Conservation (phyloP, 148 eudicot genomes). For the Cornus controversa region DNA sequence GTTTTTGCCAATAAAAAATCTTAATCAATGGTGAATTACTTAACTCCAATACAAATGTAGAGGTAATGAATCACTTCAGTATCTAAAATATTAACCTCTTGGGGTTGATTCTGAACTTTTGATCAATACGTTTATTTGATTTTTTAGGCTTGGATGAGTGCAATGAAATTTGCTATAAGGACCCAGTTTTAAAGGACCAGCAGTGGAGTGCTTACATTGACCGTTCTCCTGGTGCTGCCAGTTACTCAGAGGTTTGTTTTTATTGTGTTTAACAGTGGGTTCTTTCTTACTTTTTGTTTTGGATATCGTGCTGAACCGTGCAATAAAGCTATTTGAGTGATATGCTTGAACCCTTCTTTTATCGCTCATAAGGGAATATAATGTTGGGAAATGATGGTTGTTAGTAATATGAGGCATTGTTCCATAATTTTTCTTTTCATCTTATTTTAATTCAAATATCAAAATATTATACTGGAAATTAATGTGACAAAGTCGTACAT, state of each 20-base stretch:
- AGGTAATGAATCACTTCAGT: neutral
- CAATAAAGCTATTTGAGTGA: neutral
- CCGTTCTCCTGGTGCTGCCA: conserved; percentile 90
- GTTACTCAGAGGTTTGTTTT: conserved; percentile 73
- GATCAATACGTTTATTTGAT: neutral
- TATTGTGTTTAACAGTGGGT: neutral
- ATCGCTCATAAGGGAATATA: neutral
- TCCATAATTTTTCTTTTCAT: neutral
- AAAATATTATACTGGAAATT: too few relatives aligned
- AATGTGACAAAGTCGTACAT: too few relatives aligned
- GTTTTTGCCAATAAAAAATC: neutral
- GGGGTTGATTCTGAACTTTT: conserved; percentile 3
- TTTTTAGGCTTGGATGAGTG: conserved; percentile 65
- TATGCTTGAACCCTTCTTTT: neutral
- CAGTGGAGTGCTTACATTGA: conserved; percentile 98
- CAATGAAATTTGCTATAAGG: conserved; percentile 92
- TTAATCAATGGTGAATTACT: neutral
- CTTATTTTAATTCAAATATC: too few relatives aligned
- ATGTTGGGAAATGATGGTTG: neutral
- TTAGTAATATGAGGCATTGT: neutral
- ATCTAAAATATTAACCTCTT: neutral
- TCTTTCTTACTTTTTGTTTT: neutral
- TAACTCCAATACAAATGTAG: too few relatives aligned
- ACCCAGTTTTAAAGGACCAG: conserved; percentile 88
- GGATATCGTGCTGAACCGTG: neutral